Base-by-base conservation (phyloP, 805 yeast genomes). In the Osmozyma mogii region DNA sequence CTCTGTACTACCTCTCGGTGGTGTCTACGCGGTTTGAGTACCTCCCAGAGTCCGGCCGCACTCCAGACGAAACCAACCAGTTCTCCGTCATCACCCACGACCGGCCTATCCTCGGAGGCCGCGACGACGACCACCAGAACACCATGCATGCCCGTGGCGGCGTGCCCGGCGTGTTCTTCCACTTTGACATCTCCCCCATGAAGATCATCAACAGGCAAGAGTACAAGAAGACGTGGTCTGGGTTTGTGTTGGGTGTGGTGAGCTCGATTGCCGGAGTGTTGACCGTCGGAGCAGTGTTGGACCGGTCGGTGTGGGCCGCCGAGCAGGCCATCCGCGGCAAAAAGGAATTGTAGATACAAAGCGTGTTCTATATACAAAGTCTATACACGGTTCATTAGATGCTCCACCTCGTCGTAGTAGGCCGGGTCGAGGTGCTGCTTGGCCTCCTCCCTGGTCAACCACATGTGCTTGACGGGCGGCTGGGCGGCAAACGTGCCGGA, bases 231-330 rank as follows among this genome's bases (percentile, higher is more conserved):
- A 70, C 92, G 2, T 82, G 92, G 78, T 78, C 88, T 17, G 83
- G 87, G 2, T 87, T 88, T 50, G 47, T 85, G 15, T 61, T 87
- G 35, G 85, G 88, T 20, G 84, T 83, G 16, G 75, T 92, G 41
- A 81, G 95, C 32, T 84, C 94, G 6, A 70, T 89, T 23, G 97
- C 96, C 7, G 96, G 97, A 27, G 87, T 92, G 8, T 64, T 92
- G 35, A 88, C 96, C 16, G 87, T 89, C 16, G 97, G 95, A 7
- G 80, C 96, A 0, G 74, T 88, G 21, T 55, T 88, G 27, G 98
- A 92, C 54, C 72, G 85, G 36, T 77, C 94, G 3, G 81, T 87
- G 4, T 87, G 84, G 73, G 89, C 84, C 9, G 95, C 95, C 1
- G 88, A 87, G 50, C 75, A 74, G 54, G 84, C 79, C 9, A 55